Percentiles rank a stretch among this genome's conserved stretches.
These are phyloP conservation scores for Cenchrus americanus DNA, from an alignment of 176 grass and related monocot species.

Conservation along the genomic window DNA sequence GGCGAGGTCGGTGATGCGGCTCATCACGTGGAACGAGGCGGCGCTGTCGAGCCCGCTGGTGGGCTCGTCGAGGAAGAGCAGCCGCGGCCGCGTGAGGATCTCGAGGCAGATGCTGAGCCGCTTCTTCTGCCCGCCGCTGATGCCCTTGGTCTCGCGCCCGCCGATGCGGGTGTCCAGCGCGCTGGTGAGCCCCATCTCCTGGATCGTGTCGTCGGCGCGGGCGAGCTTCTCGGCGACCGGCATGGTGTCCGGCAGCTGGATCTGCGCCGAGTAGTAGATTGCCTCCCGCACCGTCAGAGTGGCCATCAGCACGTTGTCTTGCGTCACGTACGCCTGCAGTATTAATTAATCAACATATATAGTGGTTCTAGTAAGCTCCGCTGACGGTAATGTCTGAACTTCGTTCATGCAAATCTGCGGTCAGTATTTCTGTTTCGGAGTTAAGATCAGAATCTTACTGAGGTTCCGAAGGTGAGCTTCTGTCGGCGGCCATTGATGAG, in stretches of 20 bases:
- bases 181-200: slow-evolving; percentile 56
- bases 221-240: slow-evolving; percentile 27
- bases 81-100: slow-evolving; percentile 52
- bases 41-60: slow-evolving; percentile 69
- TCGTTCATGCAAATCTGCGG: neutral
- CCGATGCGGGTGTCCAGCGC: slow-evolving; percentile 52
- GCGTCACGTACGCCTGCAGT: slow-evolving; percentile 59
- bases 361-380: neutral
- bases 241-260: slow-evolving; percentile 58
- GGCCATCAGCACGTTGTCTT: slow-evolving; percentile 60
- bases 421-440: neutral
- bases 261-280: slow-evolving; percentile 64
- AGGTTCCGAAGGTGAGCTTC: slow-evolving; percentile 45
- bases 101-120: slow-evolving; percentile 67
- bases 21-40: slow-evolving; percentile 61
- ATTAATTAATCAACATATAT: no score
- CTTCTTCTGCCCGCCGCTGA: slow-evolving; percentile 67
- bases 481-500: slow-evolving; percentile 43
- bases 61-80: slow-evolving; percentile 66
- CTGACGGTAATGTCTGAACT: neutral
- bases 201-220: slow-evolving; percentile 51
- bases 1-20: slow-evolving; percentile 41
- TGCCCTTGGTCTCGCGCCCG: slow-evolving; percentile 53
- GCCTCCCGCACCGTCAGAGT: slow-evolving; percentile 63
- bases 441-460: slow-evolving; percentile 26